Percentiles rank a stretch among this genome's conserved stretches.
These are phyloP conservation scores for Boletus sensibilis DNA, from an alignment of 768 basidiomycete genomes.

Conservation along the genomic window DNA sequence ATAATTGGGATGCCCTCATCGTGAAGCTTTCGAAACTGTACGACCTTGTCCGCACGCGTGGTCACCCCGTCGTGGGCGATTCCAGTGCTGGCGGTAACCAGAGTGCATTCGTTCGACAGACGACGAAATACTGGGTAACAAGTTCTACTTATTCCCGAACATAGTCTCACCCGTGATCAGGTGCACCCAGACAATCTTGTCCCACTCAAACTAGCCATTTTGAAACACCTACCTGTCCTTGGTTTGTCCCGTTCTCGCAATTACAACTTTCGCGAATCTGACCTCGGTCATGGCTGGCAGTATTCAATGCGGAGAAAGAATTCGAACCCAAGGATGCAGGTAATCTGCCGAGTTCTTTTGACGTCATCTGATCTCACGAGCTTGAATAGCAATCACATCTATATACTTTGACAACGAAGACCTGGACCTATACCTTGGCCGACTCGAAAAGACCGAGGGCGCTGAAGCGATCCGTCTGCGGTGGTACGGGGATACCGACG, in stretches of 20 bases:
- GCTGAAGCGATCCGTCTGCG: conserved; percentile 94
- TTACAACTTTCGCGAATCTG: neutral
- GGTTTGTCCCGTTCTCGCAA: conserved; percentile 48
- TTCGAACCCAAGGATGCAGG: conserved; percentile 84
- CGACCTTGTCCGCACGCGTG: conserved; percentile 91
- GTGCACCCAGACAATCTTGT: conserved; percentile 94
- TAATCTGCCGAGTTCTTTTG: conserved; percentile 26
- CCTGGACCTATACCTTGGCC: conserved; percentile 92
- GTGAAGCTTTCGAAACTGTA: conserved; percentile 94
- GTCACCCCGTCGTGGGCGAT: conserved; percentile 92
- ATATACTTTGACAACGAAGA: conserved; percentile 98
- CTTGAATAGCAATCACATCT: conserved; percentile 78
- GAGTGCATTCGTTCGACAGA: conserved; percentile 97
- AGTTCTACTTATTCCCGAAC: neutral
- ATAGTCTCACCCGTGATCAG: conserved; percentile 27
- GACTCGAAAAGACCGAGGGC: conserved; percentile 97
- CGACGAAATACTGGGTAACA: conserved; percentile 96
- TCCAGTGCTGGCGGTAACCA: conserved; percentile 92
- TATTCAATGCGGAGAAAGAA: conserved; percentile 92
- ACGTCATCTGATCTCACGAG: neutral
- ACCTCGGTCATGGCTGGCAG: conserved; percentile 39
- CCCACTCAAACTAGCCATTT: conserved; percentile 87
- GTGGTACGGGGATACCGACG: conserved; percentile 92
- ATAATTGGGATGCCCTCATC: conserved; percentile 94
- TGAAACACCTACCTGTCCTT: conserved; percentile 90